These are phyloP conservation scores for Phytophthora ohioensis DNA, from an alignment of 352 stramenopile genomes.

Conservation along the genomic window DNA sequence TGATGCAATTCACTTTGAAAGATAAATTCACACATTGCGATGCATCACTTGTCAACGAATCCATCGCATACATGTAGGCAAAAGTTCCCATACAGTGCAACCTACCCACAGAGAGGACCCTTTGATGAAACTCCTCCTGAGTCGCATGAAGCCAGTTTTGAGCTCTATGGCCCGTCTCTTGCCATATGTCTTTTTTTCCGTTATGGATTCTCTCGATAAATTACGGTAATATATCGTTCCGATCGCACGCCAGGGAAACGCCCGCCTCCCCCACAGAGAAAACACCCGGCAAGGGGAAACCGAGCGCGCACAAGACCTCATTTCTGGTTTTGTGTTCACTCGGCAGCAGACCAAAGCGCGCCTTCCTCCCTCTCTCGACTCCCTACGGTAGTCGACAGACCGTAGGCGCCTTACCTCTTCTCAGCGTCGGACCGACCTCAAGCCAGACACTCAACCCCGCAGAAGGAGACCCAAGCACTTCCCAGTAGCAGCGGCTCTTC, in stretches of 20 bases:
- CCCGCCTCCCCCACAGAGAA: slow-evolving; percentile 20
- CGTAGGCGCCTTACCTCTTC: slow-evolving; percentile 29
- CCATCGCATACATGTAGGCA: background rate
- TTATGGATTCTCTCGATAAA: slow-evolving; percentile 41
- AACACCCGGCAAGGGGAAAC: slow-evolving; percentile 30
- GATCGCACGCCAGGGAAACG: slow-evolving; percentile 39
- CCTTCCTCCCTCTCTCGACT: slow-evolving; percentile 6
- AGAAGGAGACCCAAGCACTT: background rate
- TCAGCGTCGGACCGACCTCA: slow-evolving; percentile 11
- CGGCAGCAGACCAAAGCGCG: slow-evolving; percentile 45
- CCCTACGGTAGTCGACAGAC: slow-evolving; percentile 21
- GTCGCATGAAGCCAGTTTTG: slow-evolving; percentile 35
- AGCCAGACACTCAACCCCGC: slow-evolving; percentile 3
- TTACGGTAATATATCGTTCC: slow-evolving; percentile 41
- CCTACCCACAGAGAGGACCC: too few species aligned
- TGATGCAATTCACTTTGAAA: background rate
- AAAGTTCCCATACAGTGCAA: background rate
- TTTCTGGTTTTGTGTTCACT: slow-evolving; percentile 71
- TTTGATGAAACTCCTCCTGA: slow-evolving; percentile 29
- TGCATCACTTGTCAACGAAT: background rate
- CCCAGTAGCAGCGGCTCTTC: slow-evolving; percentile 25
- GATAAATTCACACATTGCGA: background rate
- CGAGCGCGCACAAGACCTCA: slow-evolving; percentile 35
- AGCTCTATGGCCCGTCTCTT: slow-evolving; percentile 17
- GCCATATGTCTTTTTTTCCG: slow-evolving; percentile 21